A percentile compares a stretch with the other conserved stretches of the same genome.
Conservation (phyloP, 208 protist genomes). For the Leishmania braziliensis region DNA sequence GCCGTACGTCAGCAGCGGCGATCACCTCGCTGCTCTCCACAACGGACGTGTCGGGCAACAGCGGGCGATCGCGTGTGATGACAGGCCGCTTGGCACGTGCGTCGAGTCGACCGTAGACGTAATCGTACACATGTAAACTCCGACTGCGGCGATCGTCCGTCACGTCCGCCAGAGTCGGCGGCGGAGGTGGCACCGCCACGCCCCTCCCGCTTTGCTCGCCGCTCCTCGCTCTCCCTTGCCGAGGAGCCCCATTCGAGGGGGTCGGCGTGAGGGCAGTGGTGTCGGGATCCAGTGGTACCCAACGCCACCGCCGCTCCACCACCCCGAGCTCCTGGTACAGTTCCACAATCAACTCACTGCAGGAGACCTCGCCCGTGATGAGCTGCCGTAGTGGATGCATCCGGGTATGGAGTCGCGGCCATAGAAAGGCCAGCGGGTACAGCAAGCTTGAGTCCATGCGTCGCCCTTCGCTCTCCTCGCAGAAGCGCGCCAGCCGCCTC, state of each 20-base stretch:
- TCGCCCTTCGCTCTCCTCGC: constrained; percentile 33
- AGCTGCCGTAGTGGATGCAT: constrained; percentile 25
- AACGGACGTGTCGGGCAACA: constrained; percentile 14
- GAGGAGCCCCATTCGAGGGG: neutral
- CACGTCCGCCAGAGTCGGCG: constrained; percentile 19
- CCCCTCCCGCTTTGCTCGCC: neutral
- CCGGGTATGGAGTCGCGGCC: constrained; percentile 44
- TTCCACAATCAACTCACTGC: constrained; percentile 69
- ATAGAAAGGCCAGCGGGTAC: constrained; percentile 53
- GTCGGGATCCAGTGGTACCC: constrained; percentile 32
- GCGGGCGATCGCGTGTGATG: constrained; percentile 12
- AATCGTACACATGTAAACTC: constrained; percentile 37
- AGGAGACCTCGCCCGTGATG: constrained; percentile 44
- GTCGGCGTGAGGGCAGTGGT: neutral
- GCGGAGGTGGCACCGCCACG: neutral
- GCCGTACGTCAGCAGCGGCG: constrained; percentile 5
- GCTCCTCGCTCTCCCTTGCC: neutral
- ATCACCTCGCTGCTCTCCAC: constrained; percentile 30
- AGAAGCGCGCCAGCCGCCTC: constrained; percentile 28
- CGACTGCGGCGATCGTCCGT: constrained; percentile 13
- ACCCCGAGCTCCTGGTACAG: constrained; percentile 74
- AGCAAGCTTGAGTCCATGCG: constrained; percentile 42
- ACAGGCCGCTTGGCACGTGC: constrained; percentile 10
- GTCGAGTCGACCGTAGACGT: constrained; percentile 35
- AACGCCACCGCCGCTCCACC: constrained; percentile 45